phyloP scores from a whole-genome alignment of 129 eudicot genomes.

The carrot (Daucus carota) region DH1_v3.0 NC_030383.2:8653001-8653500 shows the following conservation, averaged over 20 bases:
- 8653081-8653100: background rate
- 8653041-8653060: background rate
- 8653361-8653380: background rate
- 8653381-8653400: background rate
- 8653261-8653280: background rate
- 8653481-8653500: constrained; percentile 11
- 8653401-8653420: background rate
- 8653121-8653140: background rate
- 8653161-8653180: background rate
- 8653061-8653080: background rate
- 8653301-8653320: background rate
- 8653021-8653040: background rate
- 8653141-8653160: background rate
- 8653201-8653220: background rate
- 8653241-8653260: constrained; percentile 1
- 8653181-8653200: background rate
- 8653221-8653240: background rate
- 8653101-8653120: background rate
- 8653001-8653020: background rate
- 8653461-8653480: constrained; percentile 12
- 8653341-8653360: background rate
- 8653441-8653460: constrained; percentile 6
- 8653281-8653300: constrained; percentile 7
- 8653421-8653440: background rate
- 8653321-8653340: background rate